These are phyloP conservation scores for Pulicaria dysenterica DNA, from an alignment of 129 eudicot species.

Conservation along the genomic window DNA sequence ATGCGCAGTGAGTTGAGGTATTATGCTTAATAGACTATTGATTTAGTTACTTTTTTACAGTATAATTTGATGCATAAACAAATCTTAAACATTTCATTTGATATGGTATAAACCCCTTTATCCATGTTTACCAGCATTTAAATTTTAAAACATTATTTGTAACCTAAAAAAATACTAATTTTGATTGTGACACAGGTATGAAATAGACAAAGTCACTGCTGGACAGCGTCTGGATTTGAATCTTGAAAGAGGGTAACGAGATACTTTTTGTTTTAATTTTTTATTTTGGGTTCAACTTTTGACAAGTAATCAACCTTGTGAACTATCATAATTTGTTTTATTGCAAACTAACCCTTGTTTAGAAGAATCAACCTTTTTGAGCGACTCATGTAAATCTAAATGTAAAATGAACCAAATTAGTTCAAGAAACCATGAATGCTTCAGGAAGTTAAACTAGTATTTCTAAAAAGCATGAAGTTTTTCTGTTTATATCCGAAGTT, in stretches of 20 bases:
- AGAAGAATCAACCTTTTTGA: background rate
- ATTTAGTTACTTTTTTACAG: slow-evolving; percentile 12
- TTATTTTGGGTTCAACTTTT: too few relatives aligned
- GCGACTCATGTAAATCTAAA: background rate
- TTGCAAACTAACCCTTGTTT: slow-evolving; percentile 4
- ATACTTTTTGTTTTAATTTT: background rate
- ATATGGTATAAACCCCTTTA: background rate
- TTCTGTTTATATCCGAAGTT: background rate
- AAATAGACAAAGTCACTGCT: slow-evolving; percentile 92
- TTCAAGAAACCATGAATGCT: background rate
- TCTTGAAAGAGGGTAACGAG: slow-evolving; percentile 85
- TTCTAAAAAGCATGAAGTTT: background rate
- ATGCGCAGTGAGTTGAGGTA: slow-evolving; percentile 95
- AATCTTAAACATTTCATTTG: background rate
- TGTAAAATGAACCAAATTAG: slow-evolving; percentile 4
- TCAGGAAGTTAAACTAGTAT: background rate
- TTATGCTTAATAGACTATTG: slow-evolving; percentile 33
- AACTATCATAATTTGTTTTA: background rate
- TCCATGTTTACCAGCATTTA: background rate
- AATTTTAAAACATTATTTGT: background rate
- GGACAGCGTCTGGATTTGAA: slow-evolving; percentile 96
- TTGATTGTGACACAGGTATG: slow-evolving; percentile 61
- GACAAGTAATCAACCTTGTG: background rate
- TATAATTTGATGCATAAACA: background rate
- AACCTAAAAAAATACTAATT: background rate